Evolutionary conservation across 139 green algal genomes (phyloP), one percentile per base, ranked within the genome.

Genomic region (Astrephomene gubernaculifera): DNA sequence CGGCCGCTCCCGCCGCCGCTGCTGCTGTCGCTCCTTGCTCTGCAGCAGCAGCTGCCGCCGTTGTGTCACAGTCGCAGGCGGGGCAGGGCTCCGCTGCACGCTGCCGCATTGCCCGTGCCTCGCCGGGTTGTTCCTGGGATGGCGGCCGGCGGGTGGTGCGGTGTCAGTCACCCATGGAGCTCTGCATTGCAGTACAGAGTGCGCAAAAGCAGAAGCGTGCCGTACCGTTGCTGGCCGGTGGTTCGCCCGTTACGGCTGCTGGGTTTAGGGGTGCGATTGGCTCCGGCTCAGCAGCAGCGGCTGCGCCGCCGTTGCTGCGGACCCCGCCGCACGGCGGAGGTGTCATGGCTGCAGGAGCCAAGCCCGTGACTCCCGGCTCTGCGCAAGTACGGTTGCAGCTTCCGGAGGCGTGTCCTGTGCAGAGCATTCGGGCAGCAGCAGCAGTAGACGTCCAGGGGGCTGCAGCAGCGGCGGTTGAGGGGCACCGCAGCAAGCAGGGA

Each of bases 331-430:
- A n/a, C n/a, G n/a, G n/a, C n/a, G n/a, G n/a, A n/a, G n/a, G n/a
- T n/a, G n/a, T n/a, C n/a, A n/a, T n/a, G n/a, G n/a, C n/a, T n/a
- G n/a, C n/a, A n/a, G n/a, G n/a, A 70, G 9, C 25, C 17, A 6
- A 9, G 29, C 14, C 17, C 25, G 0, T 27, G 8, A 81, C 73
- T 35, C 73, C 73, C 21, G 73, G 73, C 35, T 81, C 53, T 12
- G 74, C 54, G 35, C 25, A 9, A 1, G 27, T 83, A 1, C 27
- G 76, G 41, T 12, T 83, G n/a, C 39, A 72, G 76, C 41, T 83
- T 29, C 76, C 76, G 0, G 76, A 83, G 27, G 35, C 76, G 5
- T 63, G 60, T 41, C 60, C 76, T 39, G 76, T 83, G 1, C 33
- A 75, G 41, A 25, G 49, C 14, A 57, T 25, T 57, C 49, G 49